Evolutionary conservation across 768 basidiomycete genomes (phyloP).

Genomic region (Mycena leptocephala): DNA sequence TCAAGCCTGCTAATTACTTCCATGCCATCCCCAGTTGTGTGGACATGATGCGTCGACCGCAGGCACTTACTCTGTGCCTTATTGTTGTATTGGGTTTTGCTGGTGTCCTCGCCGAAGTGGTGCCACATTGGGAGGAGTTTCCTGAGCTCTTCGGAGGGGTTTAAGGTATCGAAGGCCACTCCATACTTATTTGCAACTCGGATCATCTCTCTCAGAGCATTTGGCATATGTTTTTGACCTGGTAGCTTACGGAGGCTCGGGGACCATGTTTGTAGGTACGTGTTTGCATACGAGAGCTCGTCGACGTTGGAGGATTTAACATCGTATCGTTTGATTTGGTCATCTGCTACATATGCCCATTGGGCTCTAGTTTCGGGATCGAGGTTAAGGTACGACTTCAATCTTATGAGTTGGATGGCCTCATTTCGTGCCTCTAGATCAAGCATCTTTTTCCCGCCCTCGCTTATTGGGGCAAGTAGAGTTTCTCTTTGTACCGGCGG

Average conservation of each 20-base stretch:
- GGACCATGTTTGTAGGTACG: constrained; percentile 48
- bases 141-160: constrained; percentile 21
- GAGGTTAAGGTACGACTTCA: constrained; percentile 42
- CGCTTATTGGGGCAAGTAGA: constrained; percentile 19
- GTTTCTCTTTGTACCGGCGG: constrained; percentile 37
- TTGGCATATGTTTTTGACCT: neutral
- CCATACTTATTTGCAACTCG: constrained; percentile 40
- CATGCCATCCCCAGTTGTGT: neutral
- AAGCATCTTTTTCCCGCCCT: constrained; percentile 45
- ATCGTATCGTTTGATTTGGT: constrained; percentile 24
- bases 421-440: constrained; percentile 45
- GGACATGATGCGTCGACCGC: neutral
- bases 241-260: too few species aligned
- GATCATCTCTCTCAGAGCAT: constrained; percentile 36
- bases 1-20: neutral
- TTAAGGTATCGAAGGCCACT: constrained; percentile 31
- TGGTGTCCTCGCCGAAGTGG: constrained; percentile 38
- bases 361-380: constrained; percentile 33
- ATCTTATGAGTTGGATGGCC: constrained; percentile 41
- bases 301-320: constrained; percentile 1
- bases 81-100: neutral
- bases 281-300: constrained; percentile 23
- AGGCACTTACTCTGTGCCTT: neutral
- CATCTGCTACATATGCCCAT: constrained; percentile 50
- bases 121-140: constrained; percentile 49